Conservation (phyloP, 78 protist species). For the Cavenderia fasciculata region DNA sequence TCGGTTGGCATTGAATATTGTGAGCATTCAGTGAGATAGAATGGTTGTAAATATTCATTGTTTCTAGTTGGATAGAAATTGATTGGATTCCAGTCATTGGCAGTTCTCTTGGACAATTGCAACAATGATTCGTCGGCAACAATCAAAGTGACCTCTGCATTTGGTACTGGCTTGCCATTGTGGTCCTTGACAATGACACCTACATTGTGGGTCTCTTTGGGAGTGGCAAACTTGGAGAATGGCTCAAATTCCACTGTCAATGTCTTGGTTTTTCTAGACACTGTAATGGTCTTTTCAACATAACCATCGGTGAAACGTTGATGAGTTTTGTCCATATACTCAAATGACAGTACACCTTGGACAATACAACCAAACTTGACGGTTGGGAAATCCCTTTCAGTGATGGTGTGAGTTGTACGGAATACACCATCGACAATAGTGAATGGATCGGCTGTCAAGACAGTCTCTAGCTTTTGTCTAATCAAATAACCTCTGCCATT, state of each 20-base stretch:
- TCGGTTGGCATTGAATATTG: too few relatives aligned
- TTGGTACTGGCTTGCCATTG: neutral
- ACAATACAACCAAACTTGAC: neutral
- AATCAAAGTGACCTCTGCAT: constrained; percentile 18
- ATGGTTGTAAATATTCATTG: too few relatives aligned
- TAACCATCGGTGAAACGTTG: neutral
- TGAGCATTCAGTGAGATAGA: neutral
- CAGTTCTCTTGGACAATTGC: neutral
- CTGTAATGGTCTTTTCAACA: neutral
- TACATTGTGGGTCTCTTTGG: neutral
- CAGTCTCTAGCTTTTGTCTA: neutral
- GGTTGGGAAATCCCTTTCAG: constrained; percentile 3
- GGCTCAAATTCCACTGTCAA: neutral
- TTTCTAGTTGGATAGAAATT: too few relatives aligned
- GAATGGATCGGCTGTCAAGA: neutral
- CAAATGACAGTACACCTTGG: neutral
- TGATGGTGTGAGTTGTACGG: neutral
- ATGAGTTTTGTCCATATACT: neutral
- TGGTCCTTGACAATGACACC: neutral
- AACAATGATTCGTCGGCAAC: constrained; percentile 39
- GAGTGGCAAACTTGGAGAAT: constrained; percentile 20
- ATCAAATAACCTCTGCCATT: constrained; percentile 12
- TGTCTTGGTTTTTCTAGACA: neutral
- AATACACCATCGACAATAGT: neutral
- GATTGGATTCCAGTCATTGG: neutral